These are phyloP conservation scores for Tieghemiomyces parasiticus DNA, from an alignment of 192 early-diverging fungal species.

Conservation along the genomic window DNA sequence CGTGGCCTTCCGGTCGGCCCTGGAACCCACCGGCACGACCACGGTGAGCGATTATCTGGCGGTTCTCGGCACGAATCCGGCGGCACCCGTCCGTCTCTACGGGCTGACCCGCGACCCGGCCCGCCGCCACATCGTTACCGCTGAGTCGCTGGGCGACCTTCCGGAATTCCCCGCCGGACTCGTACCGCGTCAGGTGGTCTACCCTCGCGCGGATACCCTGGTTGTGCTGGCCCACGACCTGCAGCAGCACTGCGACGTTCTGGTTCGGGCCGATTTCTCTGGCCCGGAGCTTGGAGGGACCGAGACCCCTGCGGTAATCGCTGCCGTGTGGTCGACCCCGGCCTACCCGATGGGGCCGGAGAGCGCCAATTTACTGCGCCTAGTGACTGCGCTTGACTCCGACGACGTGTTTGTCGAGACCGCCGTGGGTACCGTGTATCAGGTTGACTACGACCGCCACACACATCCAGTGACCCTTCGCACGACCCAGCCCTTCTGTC, in stretches of 20 bases:
- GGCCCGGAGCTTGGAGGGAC: background rate
- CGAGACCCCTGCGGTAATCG: slow-evolving; percentile 5
- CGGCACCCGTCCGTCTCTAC: slow-evolving; percentile 22
- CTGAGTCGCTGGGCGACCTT: slow-evolving; percentile 12
- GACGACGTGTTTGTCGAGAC: slow-evolving; percentile 26
- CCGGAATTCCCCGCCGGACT: background rate
- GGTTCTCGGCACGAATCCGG: slow-evolving; percentile 40
- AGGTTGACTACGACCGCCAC: slow-evolving; percentile 9
- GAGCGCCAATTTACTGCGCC: background rate
- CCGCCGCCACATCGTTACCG: slow-evolving; percentile 15
- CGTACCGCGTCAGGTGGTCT: slow-evolving; percentile 48
- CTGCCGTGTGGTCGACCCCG: slow-evolving; percentile 11
- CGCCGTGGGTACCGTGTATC: slow-evolving; percentile 24
- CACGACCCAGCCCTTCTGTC: slow-evolving; percentile 13
- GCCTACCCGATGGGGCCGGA: slow-evolving; percentile 18
- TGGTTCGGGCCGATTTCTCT: slow-evolving; percentile 27
- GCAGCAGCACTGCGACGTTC: slow-evolving; percentile 16
- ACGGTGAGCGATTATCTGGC: slow-evolving; percentile 57
- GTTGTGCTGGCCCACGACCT: slow-evolving; percentile 37
- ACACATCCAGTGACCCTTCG: background rate
- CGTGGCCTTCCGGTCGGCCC: slow-evolving; percentile 36
- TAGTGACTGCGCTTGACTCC: background rate
- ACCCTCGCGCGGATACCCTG: slow-evolving; percentile 33
- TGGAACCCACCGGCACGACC: slow-evolving; percentile 22
- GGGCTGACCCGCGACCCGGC: slow-evolving; percentile 17